Conservation (phyloP, 176 grass and related monocot species). For the Aegilops bicornis region DNA sequence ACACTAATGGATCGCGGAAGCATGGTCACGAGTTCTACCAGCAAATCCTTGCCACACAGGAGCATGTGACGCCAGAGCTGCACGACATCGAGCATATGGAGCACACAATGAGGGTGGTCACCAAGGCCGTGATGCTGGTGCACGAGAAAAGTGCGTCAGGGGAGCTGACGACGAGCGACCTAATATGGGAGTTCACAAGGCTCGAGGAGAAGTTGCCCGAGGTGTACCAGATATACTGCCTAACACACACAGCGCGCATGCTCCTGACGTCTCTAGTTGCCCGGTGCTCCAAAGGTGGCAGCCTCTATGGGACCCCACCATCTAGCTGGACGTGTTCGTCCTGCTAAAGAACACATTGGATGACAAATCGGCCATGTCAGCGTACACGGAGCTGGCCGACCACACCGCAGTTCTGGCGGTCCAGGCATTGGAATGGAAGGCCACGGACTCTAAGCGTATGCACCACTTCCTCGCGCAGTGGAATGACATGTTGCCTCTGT, state of each 20-base stretch:
- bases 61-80: not conserved
- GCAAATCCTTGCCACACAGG: not conserved
- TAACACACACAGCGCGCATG: not conserved
- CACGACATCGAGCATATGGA: too few species aligned
- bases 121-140: not conserved
- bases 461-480: constrained; percentile 44
- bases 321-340: constrained; percentile 34
- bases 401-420: constrained; percentile 35
- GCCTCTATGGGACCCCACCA: constrained; percentile 43
- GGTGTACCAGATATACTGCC: constrained; percentile 44
- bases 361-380: constrained; percentile 30
- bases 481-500: constrained; percentile 41
- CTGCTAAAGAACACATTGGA: constrained; percentile 43
- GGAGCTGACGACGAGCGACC: constrained; percentile 34
- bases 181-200: constrained; percentile 12
- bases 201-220: constrained; percentile 39
- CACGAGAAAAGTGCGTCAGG: constrained; percentile 28
- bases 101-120: not conserved
- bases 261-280: not conserved
- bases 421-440: not conserved
- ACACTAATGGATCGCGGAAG: not conserved
- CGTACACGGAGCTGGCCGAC: constrained; percentile 50
- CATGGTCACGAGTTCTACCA: not conserved
- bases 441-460: too few species aligned
- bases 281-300: too few species aligned